Conservation (phyloP, 202 grass and related monocot genomes). For the Carex sylvatica region DNA sequence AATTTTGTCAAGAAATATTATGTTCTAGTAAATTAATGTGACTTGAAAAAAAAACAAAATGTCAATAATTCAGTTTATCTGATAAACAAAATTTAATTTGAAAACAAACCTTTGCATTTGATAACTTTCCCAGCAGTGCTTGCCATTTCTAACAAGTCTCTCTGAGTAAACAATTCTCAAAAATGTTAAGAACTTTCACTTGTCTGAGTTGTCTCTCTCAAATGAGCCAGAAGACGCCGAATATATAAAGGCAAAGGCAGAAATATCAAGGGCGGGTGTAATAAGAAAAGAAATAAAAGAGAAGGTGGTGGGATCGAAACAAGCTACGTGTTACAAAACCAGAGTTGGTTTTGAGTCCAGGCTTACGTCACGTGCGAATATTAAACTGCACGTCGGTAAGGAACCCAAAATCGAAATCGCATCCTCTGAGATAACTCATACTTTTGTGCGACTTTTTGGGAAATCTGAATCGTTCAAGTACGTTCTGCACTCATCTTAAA, state of each 20-base stretch:
- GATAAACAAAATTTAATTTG: neutral
- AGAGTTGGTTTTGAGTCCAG: neutral
- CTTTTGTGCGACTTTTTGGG: too few species aligned
- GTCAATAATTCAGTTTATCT: too few species aligned
- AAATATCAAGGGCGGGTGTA: neutral
- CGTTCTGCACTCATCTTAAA: too few species aligned
- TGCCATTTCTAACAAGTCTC: conserved; percentile 34
- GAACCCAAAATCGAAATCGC: too few species aligned
- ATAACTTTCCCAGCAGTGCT: conserved; percentile 72
- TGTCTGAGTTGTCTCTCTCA: neutral
- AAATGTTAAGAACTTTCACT: neutral
- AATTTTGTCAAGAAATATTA: neutral
- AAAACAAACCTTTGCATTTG: conserved; percentile 84
- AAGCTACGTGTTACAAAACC: neutral
- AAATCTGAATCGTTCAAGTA: too few species aligned
- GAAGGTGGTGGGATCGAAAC: neutral
- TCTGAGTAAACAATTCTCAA: neutral
- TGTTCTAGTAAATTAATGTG: neutral
- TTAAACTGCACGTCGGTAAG: neutral
- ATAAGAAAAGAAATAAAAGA: neutral
- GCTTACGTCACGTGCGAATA: neutral
- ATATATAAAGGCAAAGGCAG: neutral
- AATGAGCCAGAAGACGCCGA: neutral
- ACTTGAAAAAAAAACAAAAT: too few species aligned
- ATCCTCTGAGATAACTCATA: too few species aligned